Evolutionary conservation across 1,284 basidiomycete species (phyloP), one percentile per base, ranked within the genome.

Genomic region (Malassezia sympodialis): DNA sequence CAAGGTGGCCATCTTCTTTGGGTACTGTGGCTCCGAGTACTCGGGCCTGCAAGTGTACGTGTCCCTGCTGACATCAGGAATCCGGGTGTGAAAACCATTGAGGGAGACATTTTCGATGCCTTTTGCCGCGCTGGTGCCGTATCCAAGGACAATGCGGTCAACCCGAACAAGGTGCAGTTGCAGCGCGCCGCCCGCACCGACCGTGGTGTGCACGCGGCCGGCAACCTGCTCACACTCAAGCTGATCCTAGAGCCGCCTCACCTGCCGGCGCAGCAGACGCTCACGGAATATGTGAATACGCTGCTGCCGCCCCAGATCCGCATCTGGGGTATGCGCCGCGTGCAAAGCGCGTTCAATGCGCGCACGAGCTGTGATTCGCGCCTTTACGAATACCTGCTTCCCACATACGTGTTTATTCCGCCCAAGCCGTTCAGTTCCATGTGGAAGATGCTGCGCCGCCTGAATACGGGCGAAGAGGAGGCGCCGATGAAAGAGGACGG

Each of bases 381-480:
- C 56, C 87, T 89, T 76, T 98, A 98, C 78, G 93, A 93, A 44
- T 98, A 98, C 76, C 88, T 89, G 76, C 85, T 99, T 64, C 94
- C 94, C 0, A 86, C 89, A 1, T 96, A 96, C 76, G 82, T 93
- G 44, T 82, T 98, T 56, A 80, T 98, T 17, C 91, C 93, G 1
- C 90, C 94, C 2, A 87, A 86, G 69, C 86, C 88, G 1, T 81
- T 79, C 2, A 55, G 51, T 11, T 52, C 50, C 2, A 74, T 74
- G 72, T 60, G 64, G 35, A 57, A 60, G n/a, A 72, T 69, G 65
- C 39, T 72, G 24, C 34, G 41, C 14, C 34, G 61, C 0, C 58
- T 69, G 49, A 52, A 56, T 10, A 19, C 44, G 11, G 53, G 43
- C 3, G 52, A 61, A n/a, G 49, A 51, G 32, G 45, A 61, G 28